These are phyloP conservation scores for Kodamaea lidongshanica DNA, from an alignment of 805 yeast species.

Conservation along the genomic window DNA sequence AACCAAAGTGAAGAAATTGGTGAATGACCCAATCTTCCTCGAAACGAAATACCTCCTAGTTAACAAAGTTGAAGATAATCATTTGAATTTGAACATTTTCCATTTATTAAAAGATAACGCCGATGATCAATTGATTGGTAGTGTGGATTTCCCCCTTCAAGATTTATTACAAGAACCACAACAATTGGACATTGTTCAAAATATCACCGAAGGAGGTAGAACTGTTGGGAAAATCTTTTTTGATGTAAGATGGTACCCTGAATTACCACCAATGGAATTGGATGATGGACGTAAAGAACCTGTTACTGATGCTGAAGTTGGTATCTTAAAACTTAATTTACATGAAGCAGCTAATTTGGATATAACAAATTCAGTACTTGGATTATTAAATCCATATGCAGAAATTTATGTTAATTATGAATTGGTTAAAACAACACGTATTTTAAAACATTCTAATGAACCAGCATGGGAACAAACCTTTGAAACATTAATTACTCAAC, in stretches of 20 bases:
- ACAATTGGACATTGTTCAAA: constrained; percentile 38
- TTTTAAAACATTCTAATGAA: constrained; percentile 60
- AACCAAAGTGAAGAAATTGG: constrained; percentile 53
- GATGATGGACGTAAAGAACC: constrained; percentile 46
- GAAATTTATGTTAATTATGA: constrained; percentile 56
- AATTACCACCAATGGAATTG: constrained; percentile 37
- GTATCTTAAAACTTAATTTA: constrained; percentile 60
- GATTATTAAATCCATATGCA: constrained; percentile 60
- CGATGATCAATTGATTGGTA: constrained; percentile 45
- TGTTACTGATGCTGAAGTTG: constrained; percentile 59
- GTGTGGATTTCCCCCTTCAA: constrained; percentile 49
- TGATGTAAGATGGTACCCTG: constrained; percentile 49
- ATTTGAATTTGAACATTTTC: constrained; percentile 46
- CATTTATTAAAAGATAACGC: constrained; percentile 49
- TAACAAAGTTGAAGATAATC: constrained; percentile 48
- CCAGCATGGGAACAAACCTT: constrained; percentile 64
- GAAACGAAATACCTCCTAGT: constrained; percentile 60
- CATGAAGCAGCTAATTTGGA: constrained; percentile 59
- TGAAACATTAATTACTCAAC: constrained; percentile 59
- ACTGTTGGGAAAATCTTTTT: constrained; percentile 55
- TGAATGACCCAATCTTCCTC: constrained; percentile 57
- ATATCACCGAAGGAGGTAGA: constrained; percentile 45
- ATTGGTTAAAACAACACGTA: constrained; percentile 51
- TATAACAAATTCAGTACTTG: constrained; percentile 42
- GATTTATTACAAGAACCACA: constrained; percentile 52